These are phyloP conservation scores for Perilla frutescens DNA, from an alignment of 257 asterid genomes.

Conservation along the genomic window DNA sequence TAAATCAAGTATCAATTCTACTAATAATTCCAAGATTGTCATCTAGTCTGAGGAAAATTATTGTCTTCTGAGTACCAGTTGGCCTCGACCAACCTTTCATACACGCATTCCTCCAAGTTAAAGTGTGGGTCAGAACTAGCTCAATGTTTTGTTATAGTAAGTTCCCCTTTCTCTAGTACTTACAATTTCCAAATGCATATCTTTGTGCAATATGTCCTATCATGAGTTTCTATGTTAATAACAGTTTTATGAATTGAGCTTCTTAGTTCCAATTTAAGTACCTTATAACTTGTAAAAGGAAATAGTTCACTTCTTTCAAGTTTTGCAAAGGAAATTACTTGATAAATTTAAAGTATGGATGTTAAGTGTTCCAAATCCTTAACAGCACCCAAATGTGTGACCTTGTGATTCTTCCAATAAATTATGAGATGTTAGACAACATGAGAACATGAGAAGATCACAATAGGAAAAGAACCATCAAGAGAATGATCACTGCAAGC, in stretches of 20 bases:
- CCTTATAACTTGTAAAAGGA: too few relatives aligned
- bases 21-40: neutral
- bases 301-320: too few relatives aligned
- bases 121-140: neutral
- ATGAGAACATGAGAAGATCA: neutral
- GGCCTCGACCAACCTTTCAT: neutral
- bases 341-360: too few relatives aligned
- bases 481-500: neutral
- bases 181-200: neutral
- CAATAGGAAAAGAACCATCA: neutral
- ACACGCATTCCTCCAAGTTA: neutral
- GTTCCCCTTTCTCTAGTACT: neutral
- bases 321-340: too few relatives aligned
- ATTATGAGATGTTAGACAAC: neutral
- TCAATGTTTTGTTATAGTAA: neutral
- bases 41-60: slow-evolving; percentile 1
- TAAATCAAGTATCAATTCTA: neutral
- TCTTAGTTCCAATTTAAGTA: too few relatives aligned
- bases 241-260: too few relatives aligned
- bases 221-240: too few relatives aligned
- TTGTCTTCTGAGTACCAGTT: neutral
- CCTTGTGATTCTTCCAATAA: neutral
- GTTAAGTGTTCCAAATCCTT: too few relatives aligned
- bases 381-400: too few relatives aligned
- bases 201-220: neutral